These are phyloP conservation scores for Hortaea sp. DNA, from an alignment of 2,329 filamentous ascomycete species.

Conservation along the genomic window DNA sequence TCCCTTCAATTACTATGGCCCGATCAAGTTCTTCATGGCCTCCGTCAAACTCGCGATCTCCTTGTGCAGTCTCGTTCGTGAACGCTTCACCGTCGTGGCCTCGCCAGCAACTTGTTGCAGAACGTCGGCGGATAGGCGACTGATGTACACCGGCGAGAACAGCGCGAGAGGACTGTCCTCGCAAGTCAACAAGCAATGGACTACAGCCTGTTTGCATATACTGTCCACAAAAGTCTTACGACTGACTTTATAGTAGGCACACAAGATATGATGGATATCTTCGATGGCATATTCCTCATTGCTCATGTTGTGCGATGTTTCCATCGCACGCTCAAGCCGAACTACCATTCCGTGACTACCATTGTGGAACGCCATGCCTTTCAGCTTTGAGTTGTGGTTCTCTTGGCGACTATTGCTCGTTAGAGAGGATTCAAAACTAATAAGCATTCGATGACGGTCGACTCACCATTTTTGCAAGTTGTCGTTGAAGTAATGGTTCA, in stretches of 20 bases:
- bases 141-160: constrained; percentile 44
- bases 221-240: constrained; percentile 54
- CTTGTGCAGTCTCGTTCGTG: constrained; percentile 34
- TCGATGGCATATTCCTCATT: constrained; percentile 33
- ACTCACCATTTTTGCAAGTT: constrained; percentile 30
- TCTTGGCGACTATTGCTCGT: constrained; percentile 11
- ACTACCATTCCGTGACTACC: constrained; percentile 8
- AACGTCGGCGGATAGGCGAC: constrained; percentile 37
- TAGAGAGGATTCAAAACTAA: too few species aligned
- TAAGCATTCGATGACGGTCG: background rate
- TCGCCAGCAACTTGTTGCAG: constrained; percentile 51
- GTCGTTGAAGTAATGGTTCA: constrained; percentile 45
- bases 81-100: constrained; percentile 32
- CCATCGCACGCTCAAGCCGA: constrained; percentile 12
- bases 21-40: constrained; percentile 1
- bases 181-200: constrained; percentile 44
- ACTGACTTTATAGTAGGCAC: constrained; percentile 53
- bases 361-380: constrained; percentile 5
- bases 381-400: constrained; percentile 4
- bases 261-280: constrained; percentile 51
- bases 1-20: too few species aligned
- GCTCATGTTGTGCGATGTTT: constrained; percentile 17
- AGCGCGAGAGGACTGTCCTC: constrained; percentile 42
- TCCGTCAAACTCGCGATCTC: constrained; percentile 32
- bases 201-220: constrained; percentile 49